These are phyloP conservation scores for Calonectria multiphialidica DNA, from an alignment of 2,329 filamentous ascomycete species.

Conservation along the genomic window DNA sequence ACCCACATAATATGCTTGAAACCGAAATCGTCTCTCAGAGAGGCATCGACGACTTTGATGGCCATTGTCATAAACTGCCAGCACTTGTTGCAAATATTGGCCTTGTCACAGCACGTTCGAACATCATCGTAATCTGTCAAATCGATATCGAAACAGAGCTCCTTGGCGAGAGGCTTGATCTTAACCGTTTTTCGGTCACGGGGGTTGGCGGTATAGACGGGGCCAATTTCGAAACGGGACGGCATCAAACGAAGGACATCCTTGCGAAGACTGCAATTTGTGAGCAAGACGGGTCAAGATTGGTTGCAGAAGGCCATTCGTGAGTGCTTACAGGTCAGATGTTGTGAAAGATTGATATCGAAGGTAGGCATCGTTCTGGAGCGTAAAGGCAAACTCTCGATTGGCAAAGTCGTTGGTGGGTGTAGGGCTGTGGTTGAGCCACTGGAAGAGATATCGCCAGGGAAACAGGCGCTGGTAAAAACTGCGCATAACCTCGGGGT, in stretches of 20 bases:
- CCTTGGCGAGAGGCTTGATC: conserved; percentile 90
- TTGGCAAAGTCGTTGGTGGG: conserved; percentile 91
- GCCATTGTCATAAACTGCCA: conserved; percentile 99
- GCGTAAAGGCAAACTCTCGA: conserved; percentile 94
- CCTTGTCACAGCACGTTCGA: conserved; percentile 92
- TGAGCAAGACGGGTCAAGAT: conserved; percentile 16
- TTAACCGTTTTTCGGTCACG: conserved; percentile 90
- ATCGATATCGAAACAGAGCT: conserved; percentile 99
- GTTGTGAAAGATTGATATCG: conserved; percentile 83
- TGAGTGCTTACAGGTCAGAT: conserved; percentile 61
- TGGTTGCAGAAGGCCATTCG: rapidly evolving
- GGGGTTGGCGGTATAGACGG: conserved; percentile 95
- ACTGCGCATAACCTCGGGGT: conserved; percentile 88
- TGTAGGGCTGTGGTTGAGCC: conserved; percentile 93
- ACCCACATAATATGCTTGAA: conserved; percentile 99
- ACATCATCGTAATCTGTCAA: conserved; percentile 99
- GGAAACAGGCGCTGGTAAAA: conserved; percentile 98
- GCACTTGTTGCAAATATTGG: conserved; percentile 93
- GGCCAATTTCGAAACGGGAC: conserved; percentile 96
- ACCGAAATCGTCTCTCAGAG: conserved; percentile 92
- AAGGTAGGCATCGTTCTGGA: conserved; percentile 92
- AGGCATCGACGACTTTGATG: conserved; percentile 90
- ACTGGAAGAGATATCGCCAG: conserved; percentile 94
- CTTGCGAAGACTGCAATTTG: conserved; percentile 77
- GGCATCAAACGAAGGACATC: conserved; percentile 91